Evolutionary conservation across 306 rosid genomes (phyloP).

Genomic region (Comarum palustre): DNA sequence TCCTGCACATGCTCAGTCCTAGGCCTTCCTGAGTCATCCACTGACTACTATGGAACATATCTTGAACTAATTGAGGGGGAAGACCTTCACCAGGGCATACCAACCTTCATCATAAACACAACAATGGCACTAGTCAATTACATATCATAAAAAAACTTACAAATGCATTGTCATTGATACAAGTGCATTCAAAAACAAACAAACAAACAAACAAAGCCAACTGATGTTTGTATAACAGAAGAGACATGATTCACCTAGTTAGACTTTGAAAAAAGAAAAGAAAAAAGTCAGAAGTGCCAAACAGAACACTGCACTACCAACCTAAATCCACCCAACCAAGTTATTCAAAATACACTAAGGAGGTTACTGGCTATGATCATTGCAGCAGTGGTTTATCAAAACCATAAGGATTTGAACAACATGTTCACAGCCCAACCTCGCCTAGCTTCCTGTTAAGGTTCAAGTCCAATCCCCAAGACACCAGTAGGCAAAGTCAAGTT

Average conservation of each 20-base stretch:
- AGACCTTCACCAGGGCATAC: slow-evolving; percentile 97
- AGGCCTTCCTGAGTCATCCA: slow-evolving; percentile 91
- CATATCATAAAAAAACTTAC: neutral
- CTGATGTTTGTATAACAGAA: neutral
- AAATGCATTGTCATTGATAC: neutral
- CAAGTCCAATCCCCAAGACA: neutral
- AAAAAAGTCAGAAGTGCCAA: neutral
- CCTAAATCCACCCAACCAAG: neutral
- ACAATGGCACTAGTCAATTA: neutral
- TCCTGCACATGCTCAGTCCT: slow-evolving; percentile 92
- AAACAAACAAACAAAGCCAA: slow-evolving; percentile 2
- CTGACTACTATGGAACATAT: slow-evolving; percentile 77
- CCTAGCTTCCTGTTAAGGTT: neutral
- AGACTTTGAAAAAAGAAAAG: slow-evolving; percentile 1
- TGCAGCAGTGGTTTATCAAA: neutral
- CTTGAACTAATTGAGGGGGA: slow-evolving; percentile 83
- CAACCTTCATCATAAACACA: slow-evolving; percentile 53
- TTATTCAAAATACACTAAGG: neutral
- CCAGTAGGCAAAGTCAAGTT: neutral
- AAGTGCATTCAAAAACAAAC: neutral
- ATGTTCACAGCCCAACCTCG: neutral
- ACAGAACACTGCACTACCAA: slow-evolving; percentile 1
- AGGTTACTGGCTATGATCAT: neutral
- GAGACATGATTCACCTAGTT: neutral
- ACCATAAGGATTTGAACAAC: neutral